phyloP scores from a whole-genome alignment of 257 asterid genomes.

The Solanum chmielewskii region DNA sequence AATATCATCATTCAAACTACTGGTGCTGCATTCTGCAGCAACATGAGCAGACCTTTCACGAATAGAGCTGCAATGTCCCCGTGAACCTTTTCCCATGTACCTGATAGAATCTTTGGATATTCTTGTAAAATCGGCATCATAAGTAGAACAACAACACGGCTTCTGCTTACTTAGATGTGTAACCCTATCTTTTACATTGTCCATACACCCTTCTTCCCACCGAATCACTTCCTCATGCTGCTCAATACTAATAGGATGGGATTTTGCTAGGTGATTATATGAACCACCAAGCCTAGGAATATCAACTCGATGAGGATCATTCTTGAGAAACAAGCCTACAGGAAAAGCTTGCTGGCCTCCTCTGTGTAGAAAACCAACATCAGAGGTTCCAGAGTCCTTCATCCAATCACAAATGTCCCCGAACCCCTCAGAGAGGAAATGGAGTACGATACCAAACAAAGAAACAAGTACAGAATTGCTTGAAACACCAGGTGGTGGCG shows the following conservation, averaged over 20 bases:
- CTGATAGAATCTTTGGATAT: slow-evolving; percentile 43
- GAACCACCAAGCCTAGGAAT: slow-evolving; percentile 94
- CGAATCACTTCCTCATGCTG: slow-evolving; percentile 62
- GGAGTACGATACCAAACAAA: slow-evolving; percentile 69
- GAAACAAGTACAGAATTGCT: slow-evolving; percentile 89
- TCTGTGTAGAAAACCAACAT: slow-evolving; percentile 87
- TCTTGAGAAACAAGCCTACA: slow-evolving; percentile 64
- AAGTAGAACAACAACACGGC: slow-evolving; percentile 85
- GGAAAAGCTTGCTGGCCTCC: slow-evolving; percentile 84
- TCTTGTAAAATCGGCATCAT: slow-evolving; percentile 48
- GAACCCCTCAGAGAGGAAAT: slow-evolving; percentile 84
- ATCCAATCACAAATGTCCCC: slow-evolving; percentile 65
- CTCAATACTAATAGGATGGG: slow-evolving; percentile 34
- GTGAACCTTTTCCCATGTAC: slow-evolving; percentile 40
- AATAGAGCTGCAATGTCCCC: slow-evolving; percentile 71
- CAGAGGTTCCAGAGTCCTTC: slow-evolving; percentile 44
- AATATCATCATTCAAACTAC: slow-evolving; percentile 73
- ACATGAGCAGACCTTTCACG: slow-evolving; percentile 74
- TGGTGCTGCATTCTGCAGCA: slow-evolving; percentile 63
- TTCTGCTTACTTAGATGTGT: slow-evolving; percentile 63
- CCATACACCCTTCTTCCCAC: slow-evolving; percentile 96
- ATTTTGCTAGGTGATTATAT: slow-evolving; percentile 55
- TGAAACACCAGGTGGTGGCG: slow-evolving; percentile 95
- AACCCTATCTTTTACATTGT: slow-evolving; percentile 62
- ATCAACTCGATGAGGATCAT: slow-evolving; percentile 78